phyloP scores from a whole-genome alignment of 805 yeast species.

The Kodamaea leandrae region DNA sequence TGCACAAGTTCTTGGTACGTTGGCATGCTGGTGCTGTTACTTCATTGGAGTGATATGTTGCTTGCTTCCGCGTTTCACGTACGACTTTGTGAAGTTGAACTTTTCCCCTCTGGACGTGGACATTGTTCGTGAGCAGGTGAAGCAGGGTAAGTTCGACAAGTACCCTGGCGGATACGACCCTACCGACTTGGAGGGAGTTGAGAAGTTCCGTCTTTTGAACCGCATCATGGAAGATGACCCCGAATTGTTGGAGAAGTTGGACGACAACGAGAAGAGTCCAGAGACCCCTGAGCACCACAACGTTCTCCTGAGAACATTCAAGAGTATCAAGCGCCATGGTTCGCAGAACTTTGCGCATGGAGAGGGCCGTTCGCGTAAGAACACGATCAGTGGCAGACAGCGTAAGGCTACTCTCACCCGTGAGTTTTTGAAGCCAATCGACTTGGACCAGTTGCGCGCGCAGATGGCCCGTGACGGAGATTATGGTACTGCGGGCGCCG shows the following conservation, averaged over 20 bases:
- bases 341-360: slow-evolving; percentile 17
- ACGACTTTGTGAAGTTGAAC: slow-evolving; percentile 53
- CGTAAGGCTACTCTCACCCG: slow-evolving; percentile 22
- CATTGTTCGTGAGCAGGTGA: slow-evolving; percentile 68
- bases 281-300: slow-evolving; percentile 10
- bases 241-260: slow-evolving; percentile 32
- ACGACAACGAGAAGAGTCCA: slow-evolving; percentile 25
- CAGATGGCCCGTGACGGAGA: slow-evolving; percentile 42
- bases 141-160: slow-evolving; percentile 61
- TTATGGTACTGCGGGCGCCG: slow-evolving; percentile 30
- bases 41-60: slow-evolving; percentile 64
- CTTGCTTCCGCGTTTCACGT: slow-evolving; percentile 64
- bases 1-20: slow-evolving; percentile 58
- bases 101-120: slow-evolving; percentile 67
- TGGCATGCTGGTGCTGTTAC: slow-evolving; percentile 65
- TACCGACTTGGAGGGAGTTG: slow-evolving; percentile 59
- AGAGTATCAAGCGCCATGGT: slow-evolving; percentile 33
- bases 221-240: slow-evolving; percentile 35
- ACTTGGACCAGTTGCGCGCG: slow-evolving; percentile 32
- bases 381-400: slow-evolving; percentile 17
- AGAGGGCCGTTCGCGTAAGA: slow-evolving; percentile 22
- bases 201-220: slow-evolving; percentile 33
- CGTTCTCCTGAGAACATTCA: slow-evolving; percentile 28
- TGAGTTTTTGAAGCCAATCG: slow-evolving; percentile 32
- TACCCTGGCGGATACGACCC: slow-evolving; percentile 75